Conservation (phyloP, 2,329 filamentous ascomycete species). For the Periconia sp. region DNA sequence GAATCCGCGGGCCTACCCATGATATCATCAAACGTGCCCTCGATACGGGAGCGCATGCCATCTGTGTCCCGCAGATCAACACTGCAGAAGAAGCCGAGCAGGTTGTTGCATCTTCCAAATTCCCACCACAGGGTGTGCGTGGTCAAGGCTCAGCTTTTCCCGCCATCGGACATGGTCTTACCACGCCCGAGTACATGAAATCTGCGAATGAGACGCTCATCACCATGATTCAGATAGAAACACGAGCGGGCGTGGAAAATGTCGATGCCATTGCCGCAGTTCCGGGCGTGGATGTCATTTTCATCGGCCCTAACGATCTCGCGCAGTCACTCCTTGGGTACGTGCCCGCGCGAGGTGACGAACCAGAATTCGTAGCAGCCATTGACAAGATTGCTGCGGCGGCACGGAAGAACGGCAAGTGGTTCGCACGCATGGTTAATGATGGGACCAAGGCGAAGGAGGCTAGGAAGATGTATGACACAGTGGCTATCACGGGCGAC, state of each 20-base stretch:
- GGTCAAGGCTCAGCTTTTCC: conserved; percentile 65
- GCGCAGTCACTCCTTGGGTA: conserved; percentile 62
- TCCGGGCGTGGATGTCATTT: conserved; percentile 67
- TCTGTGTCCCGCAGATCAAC: conserved; percentile 63
- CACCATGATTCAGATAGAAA: conserved; percentile 73
- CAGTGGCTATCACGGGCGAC: conserved; percentile 54
- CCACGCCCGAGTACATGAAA: conserved; percentile 62
- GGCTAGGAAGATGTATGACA: conserved; percentile 48
- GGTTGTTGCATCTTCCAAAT: conserved; percentile 61
- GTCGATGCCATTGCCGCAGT: conserved; percentile 68
- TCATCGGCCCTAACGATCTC: conserved; percentile 71
- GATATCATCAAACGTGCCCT: conserved; percentile 62
- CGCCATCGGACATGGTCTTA: conserved; percentile 53
- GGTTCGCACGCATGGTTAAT: conserved; percentile 62
- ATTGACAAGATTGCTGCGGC: conserved; percentile 59
- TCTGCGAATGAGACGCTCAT: conserved; percentile 64
- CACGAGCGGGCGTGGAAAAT: conserved; percentile 64
- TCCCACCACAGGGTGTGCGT: conserved; percentile 61
- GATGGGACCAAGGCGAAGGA: conserved; percentile 49
- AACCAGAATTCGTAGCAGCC: conserved; percentile 64
- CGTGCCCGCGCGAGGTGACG: conserved; percentile 60
- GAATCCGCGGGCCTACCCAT: conserved; percentile 56
- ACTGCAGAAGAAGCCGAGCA: conserved; percentile 53
- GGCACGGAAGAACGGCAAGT: conserved; percentile 67
- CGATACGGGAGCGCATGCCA: conserved; percentile 64